These are phyloP conservation scores for Hortiboletus flavorubellus DNA, from an alignment of 768 basidiomycete species.

Conservation along the genomic window DNA sequence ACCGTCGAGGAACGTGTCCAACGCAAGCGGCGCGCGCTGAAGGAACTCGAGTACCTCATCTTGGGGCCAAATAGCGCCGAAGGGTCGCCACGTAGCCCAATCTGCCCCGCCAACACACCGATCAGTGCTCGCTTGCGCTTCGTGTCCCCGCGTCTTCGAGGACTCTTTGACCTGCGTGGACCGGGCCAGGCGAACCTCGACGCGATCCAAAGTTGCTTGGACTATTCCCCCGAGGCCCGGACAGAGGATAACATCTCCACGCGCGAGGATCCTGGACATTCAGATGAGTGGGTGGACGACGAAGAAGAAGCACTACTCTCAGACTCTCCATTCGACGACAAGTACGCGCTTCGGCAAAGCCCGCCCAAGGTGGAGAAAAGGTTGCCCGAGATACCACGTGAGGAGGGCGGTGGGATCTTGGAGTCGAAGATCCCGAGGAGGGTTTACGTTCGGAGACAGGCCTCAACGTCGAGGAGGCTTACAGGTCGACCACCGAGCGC, in stretches of 20 bases:
- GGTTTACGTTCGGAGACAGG: constrained; percentile 12
- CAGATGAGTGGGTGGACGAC: constrained; percentile 25
- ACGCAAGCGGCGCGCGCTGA: constrained; percentile 19
- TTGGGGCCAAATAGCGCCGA: constrained; percentile 7
- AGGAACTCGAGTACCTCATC: constrained; percentile 25
- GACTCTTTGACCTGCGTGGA: constrained; percentile 29
- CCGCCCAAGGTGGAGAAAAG: constrained; percentile 12
- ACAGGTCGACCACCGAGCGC: neutral
- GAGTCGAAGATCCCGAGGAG: constrained; percentile 24
- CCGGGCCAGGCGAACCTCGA: constrained; percentile 25
- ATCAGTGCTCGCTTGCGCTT: constrained; percentile 9
- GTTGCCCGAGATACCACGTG: constrained; percentile 11
- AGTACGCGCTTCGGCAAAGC: constrained; percentile 11
- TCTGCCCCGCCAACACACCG: constrained; percentile 24
- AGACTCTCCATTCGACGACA: constrained; percentile 23
- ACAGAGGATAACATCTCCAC: constrained; percentile 1
- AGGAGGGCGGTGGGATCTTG: neutral
- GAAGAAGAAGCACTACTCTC: constrained; percentile 22
- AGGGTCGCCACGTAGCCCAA: constrained; percentile 15
- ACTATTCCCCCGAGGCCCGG: constrained; percentile 21
- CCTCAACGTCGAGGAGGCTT: constrained; percentile 12
- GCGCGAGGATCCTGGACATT: constrained; percentile 7
- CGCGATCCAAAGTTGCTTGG: constrained; percentile 21
- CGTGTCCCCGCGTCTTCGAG: constrained; percentile 29
- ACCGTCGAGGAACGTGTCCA: constrained; percentile 24